phyloP scores from a whole-genome alignment of 129 eudicot species.

The Artemisia annua region DNA sequence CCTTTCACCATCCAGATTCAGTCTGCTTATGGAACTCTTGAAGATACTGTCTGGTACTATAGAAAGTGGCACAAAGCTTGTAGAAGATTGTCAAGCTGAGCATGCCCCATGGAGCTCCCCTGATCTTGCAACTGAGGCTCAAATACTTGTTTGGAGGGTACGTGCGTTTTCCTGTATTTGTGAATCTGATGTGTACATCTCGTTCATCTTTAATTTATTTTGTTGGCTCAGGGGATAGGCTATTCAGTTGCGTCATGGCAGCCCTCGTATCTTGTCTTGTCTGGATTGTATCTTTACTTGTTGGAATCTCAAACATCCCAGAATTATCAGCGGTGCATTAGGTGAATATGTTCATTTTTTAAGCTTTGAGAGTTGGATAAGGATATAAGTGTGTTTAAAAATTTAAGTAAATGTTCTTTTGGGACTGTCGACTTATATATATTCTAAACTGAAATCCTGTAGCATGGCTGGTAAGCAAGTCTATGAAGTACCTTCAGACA shows the following conservation, averaged over 20 bases:
- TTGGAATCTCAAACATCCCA: conserved; percentile 70
- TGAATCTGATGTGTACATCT: conserved; percentile 14
- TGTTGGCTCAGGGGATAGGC: conserved; percentile 83
- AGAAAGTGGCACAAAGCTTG: conserved; percentile 51
- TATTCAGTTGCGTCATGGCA: conserved; percentile 96
- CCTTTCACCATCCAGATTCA: conserved; percentile 80
- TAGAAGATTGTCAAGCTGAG: conserved; percentile 53
- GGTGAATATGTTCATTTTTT: conserved; percentile 42
- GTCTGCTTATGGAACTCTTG: conserved; percentile 69
- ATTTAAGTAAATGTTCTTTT: conserved; percentile 1
- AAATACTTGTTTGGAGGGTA: conserved; percentile 96
- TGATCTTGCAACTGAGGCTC: conserved; percentile 78
- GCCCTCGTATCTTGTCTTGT: conserved; percentile 71
- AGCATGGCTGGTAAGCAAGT: conserved; percentile 97
- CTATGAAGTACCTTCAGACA: conserved; percentile 77
- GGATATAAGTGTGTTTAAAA: conserved; percentile 17
- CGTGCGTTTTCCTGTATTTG: conserved; percentile 4
- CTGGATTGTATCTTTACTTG: conserved; percentile 77
- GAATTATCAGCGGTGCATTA: conserved; percentile 75
- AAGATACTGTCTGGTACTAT: conserved; percentile 64
- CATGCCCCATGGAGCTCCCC: conserved; percentile 85
- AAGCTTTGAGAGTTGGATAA: conserved; percentile 8
- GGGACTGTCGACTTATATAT: background rate
- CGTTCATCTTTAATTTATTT: background rate
- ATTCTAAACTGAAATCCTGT: conserved; percentile 17